These are phyloP conservation scores for Wickerhamomyces xylosicus DNA, from an alignment of 805 yeast genomes.

Conservation along the genomic window DNA sequence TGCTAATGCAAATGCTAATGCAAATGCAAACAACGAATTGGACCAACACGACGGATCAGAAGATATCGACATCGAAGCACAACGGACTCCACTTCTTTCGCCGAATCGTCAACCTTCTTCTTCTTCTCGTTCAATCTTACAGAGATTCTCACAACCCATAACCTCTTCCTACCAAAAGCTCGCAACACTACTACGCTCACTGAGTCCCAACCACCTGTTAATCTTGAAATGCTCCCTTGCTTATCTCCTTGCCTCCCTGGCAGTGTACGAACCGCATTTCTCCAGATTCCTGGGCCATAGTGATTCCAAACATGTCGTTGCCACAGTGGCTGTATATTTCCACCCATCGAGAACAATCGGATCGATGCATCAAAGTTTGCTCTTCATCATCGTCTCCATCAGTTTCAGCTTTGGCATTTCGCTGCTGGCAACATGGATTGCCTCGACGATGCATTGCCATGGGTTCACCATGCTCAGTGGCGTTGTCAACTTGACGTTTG, in stretches of 20 bases:
- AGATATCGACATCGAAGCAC: too few relatives aligned
- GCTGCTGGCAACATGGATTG: constrained; percentile 37
- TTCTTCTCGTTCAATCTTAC: too few relatives aligned
- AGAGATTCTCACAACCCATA: too few relatives aligned
- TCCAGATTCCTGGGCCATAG: constrained; percentile 46
- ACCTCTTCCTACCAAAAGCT: too few relatives aligned
- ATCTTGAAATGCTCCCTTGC: constrained; percentile 66
- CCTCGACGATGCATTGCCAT: constrained; percentile 32
- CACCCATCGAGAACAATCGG: constrained; percentile 77
- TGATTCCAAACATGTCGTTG: constrained; percentile 72
- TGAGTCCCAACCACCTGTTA: constrained; percentile 8
- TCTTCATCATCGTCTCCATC: constrained; percentile 48
- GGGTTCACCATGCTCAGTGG: constrained; percentile 41
- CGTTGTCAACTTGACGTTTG: constrained; percentile 41
- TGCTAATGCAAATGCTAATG: neutral
- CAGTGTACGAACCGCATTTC: constrained; percentile 48
- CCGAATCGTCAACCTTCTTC: too few relatives aligned
- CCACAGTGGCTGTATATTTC: constrained; percentile 78
- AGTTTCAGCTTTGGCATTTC: constrained; percentile 43
- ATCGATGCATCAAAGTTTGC: constrained; percentile 64
- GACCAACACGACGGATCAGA: neutral
- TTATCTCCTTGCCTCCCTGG: constrained; percentile 62
- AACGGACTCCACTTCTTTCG: too few relatives aligned
- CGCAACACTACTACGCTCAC: too few relatives aligned
- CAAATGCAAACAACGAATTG: neutral